Percentiles rank a stretch among this genome's conserved stretches.
phyloP scores from a whole-genome alignment of 257 asterid genomes.

The Voacanga thouarsii region DNA sequence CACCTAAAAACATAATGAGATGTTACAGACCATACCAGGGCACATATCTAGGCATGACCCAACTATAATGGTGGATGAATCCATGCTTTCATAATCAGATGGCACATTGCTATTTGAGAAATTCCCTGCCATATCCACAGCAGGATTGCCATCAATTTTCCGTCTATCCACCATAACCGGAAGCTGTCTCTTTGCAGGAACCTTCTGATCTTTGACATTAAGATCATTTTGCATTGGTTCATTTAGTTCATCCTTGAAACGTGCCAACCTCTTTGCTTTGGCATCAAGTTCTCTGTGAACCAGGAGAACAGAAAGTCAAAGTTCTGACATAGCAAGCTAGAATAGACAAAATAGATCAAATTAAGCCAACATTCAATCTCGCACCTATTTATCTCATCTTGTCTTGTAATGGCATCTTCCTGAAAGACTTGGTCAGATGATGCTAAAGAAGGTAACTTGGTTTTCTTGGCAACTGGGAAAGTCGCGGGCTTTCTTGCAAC shows the following conservation, averaged over 20 bases:
- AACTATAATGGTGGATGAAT: conserved; percentile 56
- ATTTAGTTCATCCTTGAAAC: conserved; percentile 77
- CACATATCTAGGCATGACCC: conserved; percentile 97
- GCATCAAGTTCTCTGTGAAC: conserved; percentile 69
- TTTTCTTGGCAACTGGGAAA: conserved; percentile 58
- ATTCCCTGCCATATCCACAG: conserved; percentile 43
- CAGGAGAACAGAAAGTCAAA: conserved; percentile 5
- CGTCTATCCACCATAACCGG: conserved; percentile 34
- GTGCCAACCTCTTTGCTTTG: conserved; percentile 88
- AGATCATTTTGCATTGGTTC: conserved; percentile 40
- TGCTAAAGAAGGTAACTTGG: conserved; percentile 59
- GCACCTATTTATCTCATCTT: conserved; percentile 65
- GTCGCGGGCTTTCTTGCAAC: conserved; percentile 35
- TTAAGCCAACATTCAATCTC: conserved; percentile 12
- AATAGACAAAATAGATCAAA: conserved; percentile 7
- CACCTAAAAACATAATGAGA: conserved; percentile 16
- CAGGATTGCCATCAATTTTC: conserved; percentile 39
- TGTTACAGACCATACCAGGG: conserved; percentile 60
- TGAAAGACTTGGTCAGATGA: conserved; percentile 41
- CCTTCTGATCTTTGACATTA: conserved; percentile 38
- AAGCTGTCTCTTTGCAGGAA: conserved; percentile 48
- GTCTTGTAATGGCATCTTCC: conserved; percentile 39
- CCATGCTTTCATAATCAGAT: conserved; percentile 47
- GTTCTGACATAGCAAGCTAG: neutral
- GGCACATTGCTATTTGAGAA: conserved; percentile 33